Conservation (phyloP, 202 grass and related monocot species). For the Digitaria exilis region DNA sequence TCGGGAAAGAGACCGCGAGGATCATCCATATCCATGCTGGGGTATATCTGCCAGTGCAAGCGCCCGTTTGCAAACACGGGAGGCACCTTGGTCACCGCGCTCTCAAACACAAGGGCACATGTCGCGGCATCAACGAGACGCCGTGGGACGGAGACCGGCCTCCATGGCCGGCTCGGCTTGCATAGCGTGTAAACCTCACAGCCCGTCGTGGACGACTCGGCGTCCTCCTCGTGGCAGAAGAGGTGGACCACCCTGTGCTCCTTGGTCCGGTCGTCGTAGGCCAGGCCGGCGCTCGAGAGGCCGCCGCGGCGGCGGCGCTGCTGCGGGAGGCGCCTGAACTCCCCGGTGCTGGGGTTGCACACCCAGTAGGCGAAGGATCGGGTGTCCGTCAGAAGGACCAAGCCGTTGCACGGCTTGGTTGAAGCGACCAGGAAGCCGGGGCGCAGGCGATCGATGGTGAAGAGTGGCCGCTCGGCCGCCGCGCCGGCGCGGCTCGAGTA, state of each 20-base stretch:
- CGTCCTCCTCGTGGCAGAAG: no score
- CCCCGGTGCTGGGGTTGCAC: constrained; percentile 37
- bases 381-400: constrained; percentile 20
- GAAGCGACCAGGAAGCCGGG: constrained; percentile 11
- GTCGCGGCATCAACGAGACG: no score
- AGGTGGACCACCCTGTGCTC: constrained; percentile 22
- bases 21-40: no score
- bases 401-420: neutral
- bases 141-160: neutral
- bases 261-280: neutral
- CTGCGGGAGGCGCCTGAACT: constrained; percentile 7
- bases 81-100: neutral
- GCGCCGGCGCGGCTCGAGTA: neutral
- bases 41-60: constrained; percentile 13
- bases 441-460: neutral
- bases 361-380: neutral
- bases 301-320: neutral
- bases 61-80: constrained; percentile 10
- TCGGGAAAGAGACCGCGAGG: neutral
- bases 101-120: neutral
- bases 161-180: neutral
- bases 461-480: neutral
- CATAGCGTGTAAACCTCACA: constrained; percentile 13
- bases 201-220: no score
- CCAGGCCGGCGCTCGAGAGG: constrained; percentile 10